phyloP scores from a whole-genome alignment of 106 monocot species.

The Gastrodia elata region DNA sequence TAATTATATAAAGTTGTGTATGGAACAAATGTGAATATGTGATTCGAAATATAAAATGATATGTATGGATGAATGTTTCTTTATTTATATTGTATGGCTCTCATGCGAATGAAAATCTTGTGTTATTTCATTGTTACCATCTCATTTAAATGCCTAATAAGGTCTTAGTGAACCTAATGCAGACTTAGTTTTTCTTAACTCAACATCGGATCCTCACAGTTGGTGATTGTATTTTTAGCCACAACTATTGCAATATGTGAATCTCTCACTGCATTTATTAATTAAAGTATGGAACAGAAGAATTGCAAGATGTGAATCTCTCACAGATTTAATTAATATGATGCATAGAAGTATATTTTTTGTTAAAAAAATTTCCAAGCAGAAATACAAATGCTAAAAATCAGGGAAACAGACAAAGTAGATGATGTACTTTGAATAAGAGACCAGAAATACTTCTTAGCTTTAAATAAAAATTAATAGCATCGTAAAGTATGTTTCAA shows the following conservation, averaged over 20 bases:
- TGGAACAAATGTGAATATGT: too few species aligned
- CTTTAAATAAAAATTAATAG: neutral
- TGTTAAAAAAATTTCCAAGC: neutral
- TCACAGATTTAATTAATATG: neutral
- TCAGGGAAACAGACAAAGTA: neutral
- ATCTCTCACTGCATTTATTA: neutral
- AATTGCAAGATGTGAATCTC: conserved; percentile 1
- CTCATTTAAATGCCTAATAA: too few species aligned
- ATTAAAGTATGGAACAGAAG: neutral
- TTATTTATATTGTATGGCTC: too few species aligned
- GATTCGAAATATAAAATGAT: too few species aligned
- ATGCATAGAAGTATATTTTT: neutral
- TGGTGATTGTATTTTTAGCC: neutral
- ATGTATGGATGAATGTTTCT: too few species aligned
- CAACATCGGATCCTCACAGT: too few species aligned
- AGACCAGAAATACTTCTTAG: neutral
- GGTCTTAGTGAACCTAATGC: too few species aligned
- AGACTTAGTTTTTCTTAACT: too few species aligned
- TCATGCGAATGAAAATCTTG: too few species aligned
- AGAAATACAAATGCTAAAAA: neutral
- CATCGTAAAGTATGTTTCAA: neutral
- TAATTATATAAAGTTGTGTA: too few species aligned
- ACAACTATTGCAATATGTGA: neutral
- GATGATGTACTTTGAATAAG: neutral
- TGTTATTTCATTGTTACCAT: too few species aligned